Conservation (phyloP, 1,139 yeast genomes). For the Yueomyces sp. region DNA sequence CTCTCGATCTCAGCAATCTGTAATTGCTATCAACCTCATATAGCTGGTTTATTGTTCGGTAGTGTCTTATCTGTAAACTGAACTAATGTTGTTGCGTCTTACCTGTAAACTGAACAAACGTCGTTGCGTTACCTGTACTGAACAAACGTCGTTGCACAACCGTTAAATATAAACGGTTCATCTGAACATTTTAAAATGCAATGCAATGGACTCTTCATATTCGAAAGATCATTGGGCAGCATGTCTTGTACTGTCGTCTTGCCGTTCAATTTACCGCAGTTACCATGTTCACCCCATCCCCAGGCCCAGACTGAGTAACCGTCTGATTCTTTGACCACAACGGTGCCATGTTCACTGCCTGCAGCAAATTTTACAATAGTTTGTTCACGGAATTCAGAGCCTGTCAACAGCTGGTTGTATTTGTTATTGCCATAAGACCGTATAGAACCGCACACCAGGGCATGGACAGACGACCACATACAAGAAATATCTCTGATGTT, state of each 20-base stretch:
- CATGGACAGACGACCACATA: slow-evolving; percentile 81
- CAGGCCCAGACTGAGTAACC: slow-evolving; percentile 42
- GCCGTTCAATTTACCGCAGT: slow-evolving; percentile 47
- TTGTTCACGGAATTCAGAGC: not conserved
- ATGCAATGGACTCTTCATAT: slow-evolving; percentile 6
- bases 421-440: slow-evolving; percentile 60
- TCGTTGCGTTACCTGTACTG: not conserved
- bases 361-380: slow-evolving; percentile 23
- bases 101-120: too few species aligned
- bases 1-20: too few species aligned
- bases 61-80: too few species aligned
- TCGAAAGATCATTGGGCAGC: slow-evolving; percentile 6
- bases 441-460: slow-evolving; percentile 20
- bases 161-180: slow-evolving; percentile 6
- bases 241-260: not conserved
- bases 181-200: slow-evolving; percentile 1
- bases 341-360: slow-evolving; percentile 79
- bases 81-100: not conserved
- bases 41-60: too few species aligned
- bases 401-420: slow-evolving; percentile 48
- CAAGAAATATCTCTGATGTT: slow-evolving; percentile 25
- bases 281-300: slow-evolving; percentile 99
- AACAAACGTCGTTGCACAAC: slow-evolving; percentile 15
- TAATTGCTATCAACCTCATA: too few species aligned
- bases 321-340: slow-evolving; percentile 26